These are phyloP conservation scores for Henningerozyma blattae DNA, from an alignment of 805 yeast genomes.

Conservation along the genomic window DNA sequence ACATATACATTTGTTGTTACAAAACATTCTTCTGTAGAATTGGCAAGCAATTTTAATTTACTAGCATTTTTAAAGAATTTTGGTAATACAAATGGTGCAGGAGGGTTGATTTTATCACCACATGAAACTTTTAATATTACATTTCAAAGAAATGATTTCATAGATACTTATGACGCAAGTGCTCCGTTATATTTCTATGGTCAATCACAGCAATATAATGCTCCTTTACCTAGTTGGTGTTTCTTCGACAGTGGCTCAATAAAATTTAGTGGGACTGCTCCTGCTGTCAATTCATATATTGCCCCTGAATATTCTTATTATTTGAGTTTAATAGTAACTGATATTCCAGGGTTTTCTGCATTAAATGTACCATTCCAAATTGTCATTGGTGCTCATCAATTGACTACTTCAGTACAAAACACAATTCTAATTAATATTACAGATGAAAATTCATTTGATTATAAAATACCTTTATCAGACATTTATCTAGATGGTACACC, in stretches of 20 bases:
- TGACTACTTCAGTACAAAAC: conserved; percentile 53
- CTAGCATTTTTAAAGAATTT: conserved; percentile 42
- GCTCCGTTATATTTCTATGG: conserved; percentile 60
- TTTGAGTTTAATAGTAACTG: conserved; percentile 69
- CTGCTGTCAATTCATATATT: conserved; percentile 68
- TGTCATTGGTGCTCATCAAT: conserved; percentile 78
- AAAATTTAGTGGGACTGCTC: conserved; percentile 79
- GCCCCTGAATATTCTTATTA: conserved; percentile 76
- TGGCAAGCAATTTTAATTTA: conserved; percentile 29
- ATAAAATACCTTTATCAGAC: conserved; percentile 48
- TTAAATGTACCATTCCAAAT: conserved; percentile 58
- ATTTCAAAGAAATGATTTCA: conserved; percentile 54
- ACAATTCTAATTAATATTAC: conserved; percentile 57
- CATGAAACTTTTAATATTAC: conserved; percentile 53
- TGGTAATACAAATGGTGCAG: conserved; percentile 68
- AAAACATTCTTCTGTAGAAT: conserved; percentile 32
- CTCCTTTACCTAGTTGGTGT: conserved; percentile 90
- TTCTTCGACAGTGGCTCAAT: conserved; percentile 48
- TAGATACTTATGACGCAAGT: conserved; percentile 29
- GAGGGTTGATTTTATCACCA: conserved; percentile 64
- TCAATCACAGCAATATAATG: conserved; percentile 53
- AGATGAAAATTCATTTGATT: conserved; percentile 39
- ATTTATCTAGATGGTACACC: conserved; percentile 52
- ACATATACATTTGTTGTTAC: conserved; percentile 53
- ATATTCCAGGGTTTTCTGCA: conserved; percentile 61